Base-by-base conservation (phyloP, 1,284 basidiomycete species). In the Ganoderma lucidum region DNA sequence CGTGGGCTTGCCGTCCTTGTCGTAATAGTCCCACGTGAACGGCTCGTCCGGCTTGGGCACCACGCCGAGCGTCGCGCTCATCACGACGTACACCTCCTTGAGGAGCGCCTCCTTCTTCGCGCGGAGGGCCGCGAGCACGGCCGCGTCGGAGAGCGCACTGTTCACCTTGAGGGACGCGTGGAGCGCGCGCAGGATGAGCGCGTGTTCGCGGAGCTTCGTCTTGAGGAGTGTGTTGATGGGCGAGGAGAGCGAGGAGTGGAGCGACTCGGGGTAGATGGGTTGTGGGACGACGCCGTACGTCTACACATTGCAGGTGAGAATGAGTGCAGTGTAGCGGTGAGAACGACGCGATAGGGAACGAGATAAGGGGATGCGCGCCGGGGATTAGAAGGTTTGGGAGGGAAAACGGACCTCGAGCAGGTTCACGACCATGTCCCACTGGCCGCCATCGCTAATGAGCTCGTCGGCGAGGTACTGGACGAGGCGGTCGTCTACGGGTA, bases 401-500 rank as follows among this genome's bases (percentile, higher is more conserved):
- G 53, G 6, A 63, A 42, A 19, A 74, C 80, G 30, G 66, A 88
- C 88, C 84, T 89, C 87, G 35, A 97, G 83, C 39, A 98, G 81
- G 80, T 97, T 97, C 75, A 96, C 93, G 0, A 90, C 92, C 96
- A 98, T 98, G 79, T 98, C 96, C 91, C 93, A 97, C 80, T 97
- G 95, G 9, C 96, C 96, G 58, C 97, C 97, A 78, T 99, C 97
- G 75, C 90, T 92, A 78, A 97, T 91, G 37, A 95, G 94, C 64
- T 93, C 91, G 15, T 82, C 79, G 37, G 93, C 88, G 63, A 98
- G 87, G 82, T 93, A 92, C 61, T 85, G 88, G 63, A 98, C 84
- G 15, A 97, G 86, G 2, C 97, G 89, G 76, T 94, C 90, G 68
- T 98, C 95, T 60, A 97, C 82, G 0, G 93, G 91, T 67, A 91